A percentile compares a stretch with the other conserved stretches of the same genome.
Conservation (phyloP, 2,329 filamentous ascomycete genomes). For the Podosphaera fusca region DNA sequence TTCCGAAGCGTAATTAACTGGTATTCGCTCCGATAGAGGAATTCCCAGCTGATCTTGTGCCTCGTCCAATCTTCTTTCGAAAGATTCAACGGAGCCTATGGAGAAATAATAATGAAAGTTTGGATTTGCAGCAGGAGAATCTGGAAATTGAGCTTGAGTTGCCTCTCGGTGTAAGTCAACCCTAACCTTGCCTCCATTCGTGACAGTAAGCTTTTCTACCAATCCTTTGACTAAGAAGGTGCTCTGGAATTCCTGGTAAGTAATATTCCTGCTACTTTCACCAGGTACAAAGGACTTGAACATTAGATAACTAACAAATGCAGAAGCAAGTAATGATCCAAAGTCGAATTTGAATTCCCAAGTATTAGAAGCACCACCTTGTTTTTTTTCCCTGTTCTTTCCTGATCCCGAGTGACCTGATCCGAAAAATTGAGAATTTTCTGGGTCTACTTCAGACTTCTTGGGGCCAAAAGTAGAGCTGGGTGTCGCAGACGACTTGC, state of each 20-base stretch:
- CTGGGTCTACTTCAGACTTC: slow-evolving; percentile 10
- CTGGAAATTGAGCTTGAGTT: slow-evolving; percentile 47
- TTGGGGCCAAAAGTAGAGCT: slow-evolving; percentile 6
- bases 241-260: slow-evolving; percentile 87
- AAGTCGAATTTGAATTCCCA: slow-evolving; percentile 13
- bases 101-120: slow-evolving; percentile 80
- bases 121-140: slow-evolving; percentile 42
- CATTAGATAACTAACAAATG: slow-evolving; percentile 37
- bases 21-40: slow-evolving; percentile 69
- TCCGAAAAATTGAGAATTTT: slow-evolving; percentile 3
- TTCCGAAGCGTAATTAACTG: slow-evolving; percentile 67
- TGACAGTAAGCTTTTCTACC: slow-evolving; percentile 72
- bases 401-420: background rate
- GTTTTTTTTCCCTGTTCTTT: slow-evolving; percentile 5
- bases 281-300: slow-evolving; percentile 42
- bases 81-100: slow-evolving; percentile 82
- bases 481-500: slow-evolving; percentile 9
- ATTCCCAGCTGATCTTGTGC: slow-evolving; percentile 77
- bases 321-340: slow-evolving; percentile 20
- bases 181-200: slow-evolving; percentile 55
- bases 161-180: slow-evolving; percentile 62
- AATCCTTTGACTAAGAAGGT: slow-evolving; percentile 92
- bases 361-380: slow-evolving; percentile 8
- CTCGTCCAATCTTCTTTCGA: slow-evolving; percentile 70
- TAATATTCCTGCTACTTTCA: slow-evolving; percentile 57